Conservation (phyloP, 1,139 yeast genomes). For the Saccharomyces hybrid region DNA sequence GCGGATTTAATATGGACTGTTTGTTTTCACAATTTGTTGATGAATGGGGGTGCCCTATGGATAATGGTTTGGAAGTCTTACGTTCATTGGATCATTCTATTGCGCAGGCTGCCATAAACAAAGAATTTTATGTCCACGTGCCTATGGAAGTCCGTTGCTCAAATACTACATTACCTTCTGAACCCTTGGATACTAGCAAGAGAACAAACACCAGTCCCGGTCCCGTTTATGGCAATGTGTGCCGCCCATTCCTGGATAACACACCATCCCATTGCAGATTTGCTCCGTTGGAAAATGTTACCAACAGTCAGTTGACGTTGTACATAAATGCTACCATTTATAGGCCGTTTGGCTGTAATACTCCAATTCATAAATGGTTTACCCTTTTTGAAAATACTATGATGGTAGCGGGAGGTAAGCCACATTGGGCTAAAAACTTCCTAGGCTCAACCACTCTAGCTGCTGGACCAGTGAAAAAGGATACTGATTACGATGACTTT, state of each 20-base stretch:
- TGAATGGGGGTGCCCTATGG: slow-evolving; percentile 92
- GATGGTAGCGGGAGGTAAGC: slow-evolving; percentile 77
- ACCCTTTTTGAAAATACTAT: slow-evolving; percentile 71
- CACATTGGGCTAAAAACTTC: slow-evolving; percentile 99
- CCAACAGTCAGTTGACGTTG: slow-evolving; percentile 74
- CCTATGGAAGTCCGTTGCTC: slow-evolving; percentile 94
- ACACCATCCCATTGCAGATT: slow-evolving; percentile 57
- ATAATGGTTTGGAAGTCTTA: slow-evolving; percentile 65
- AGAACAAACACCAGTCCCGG: slow-evolving; percentile 51
- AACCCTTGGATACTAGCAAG: slow-evolving; percentile 32
- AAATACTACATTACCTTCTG: slow-evolving; percentile 56
- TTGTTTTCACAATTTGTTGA: slow-evolving; percentile 88
- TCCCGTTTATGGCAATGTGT: slow-evolving; percentile 74
- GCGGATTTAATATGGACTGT: slow-evolving; percentile 93
- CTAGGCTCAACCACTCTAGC: slow-evolving; percentile 50
- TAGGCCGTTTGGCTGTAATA: slow-evolving; percentile 74
- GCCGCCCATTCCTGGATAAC: slow-evolving; percentile 73
- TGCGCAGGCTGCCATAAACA: slow-evolving; percentile 47
- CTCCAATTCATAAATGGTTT: slow-evolving; percentile 77
- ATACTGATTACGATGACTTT: slow-evolving; percentile 43
- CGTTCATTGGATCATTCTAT: slow-evolving; percentile 56
- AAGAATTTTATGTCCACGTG: slow-evolving; percentile 78
- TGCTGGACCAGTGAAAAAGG: slow-evolving; percentile 27
- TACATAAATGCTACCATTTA: slow-evolving; percentile 93
- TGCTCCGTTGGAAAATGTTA: slow-evolving; percentile 45